Evolutionary conservation across 768 basidiomycete species (phyloP).

Genomic region (Boletus sensibilis): DNA sequence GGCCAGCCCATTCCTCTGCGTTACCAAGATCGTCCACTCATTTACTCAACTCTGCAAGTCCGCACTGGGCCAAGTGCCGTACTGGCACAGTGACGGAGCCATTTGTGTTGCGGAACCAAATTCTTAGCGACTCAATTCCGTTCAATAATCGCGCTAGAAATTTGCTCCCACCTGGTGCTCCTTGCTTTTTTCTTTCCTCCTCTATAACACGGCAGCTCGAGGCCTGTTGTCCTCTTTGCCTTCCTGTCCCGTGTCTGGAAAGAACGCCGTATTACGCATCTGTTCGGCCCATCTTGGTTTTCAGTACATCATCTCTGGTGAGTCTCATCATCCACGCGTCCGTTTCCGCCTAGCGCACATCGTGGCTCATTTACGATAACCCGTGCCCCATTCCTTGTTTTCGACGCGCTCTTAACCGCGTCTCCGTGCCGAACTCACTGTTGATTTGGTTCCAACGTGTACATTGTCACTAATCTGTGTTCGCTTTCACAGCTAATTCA

Average conservation of each 20-base stretch:
- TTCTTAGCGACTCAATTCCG: constrained; percentile 38
- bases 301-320: constrained; percentile 34
- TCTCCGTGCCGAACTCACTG: constrained; percentile 31
- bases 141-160: constrained; percentile 36
- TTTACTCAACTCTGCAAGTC: constrained; percentile 27
- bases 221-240: constrained; percentile 25
- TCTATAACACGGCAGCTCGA: constrained; percentile 25
- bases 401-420: constrained; percentile 32
- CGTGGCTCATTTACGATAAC: constrained; percentile 35
- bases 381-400: constrained; percentile 18
- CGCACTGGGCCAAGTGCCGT: constrained; percentile 30
- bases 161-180: constrained; percentile 29
- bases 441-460: constrained; percentile 22
- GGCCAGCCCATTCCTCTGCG: constrained; percentile 11
- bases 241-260: constrained; percentile 21
- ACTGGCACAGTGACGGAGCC: constrained; percentile 27
- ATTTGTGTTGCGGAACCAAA: constrained; percentile 37
- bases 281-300: constrained; percentile 23
- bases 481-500: constrained; percentile 36
- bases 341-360: constrained; percentile 26
- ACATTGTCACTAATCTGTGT: constrained; percentile 23
- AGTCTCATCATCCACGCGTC: constrained; percentile 34
- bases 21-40: constrained; percentile 25
- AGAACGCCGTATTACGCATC: constrained; percentile 17
- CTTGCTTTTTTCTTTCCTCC: constrained; percentile 32